phyloP scores from a whole-genome alignment of 2,329 filamentous ascomycete genomes.

The Botryotinia narcissicola region DNA sequence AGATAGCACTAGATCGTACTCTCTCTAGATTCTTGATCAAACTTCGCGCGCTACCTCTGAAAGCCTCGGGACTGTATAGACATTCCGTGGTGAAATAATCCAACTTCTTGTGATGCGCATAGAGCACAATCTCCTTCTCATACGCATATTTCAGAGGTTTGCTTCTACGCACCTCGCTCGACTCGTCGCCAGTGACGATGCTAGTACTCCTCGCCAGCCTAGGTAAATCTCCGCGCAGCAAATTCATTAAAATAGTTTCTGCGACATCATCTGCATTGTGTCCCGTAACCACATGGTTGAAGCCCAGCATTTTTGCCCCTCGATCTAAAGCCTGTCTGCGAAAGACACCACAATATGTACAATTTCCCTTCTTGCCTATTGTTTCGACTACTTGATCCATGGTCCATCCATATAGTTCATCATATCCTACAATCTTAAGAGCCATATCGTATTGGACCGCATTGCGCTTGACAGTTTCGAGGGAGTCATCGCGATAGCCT shows the following conservation, averaged over 20 bases:
- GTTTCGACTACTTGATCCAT: conserved; percentile 98
- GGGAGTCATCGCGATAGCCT: conserved; percentile 90
- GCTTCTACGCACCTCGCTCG: conserved; percentile 88
- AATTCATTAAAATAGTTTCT: conserved; percentile 96
- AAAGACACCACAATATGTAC: conserved; percentile 98
- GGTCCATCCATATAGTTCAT: conserved; percentile 94
- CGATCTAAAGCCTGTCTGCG: conserved; percentile 89
- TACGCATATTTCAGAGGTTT: conserved; percentile 98
- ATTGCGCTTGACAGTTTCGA: conserved; percentile 96
- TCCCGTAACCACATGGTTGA: conserved; percentile 92
- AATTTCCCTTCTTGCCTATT: conserved; percentile 97
- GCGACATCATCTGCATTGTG: conserved; percentile 98
- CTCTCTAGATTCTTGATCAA: conserved; percentile 95
- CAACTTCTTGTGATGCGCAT: conserved; percentile 93
- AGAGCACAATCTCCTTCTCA: conserved; percentile 97
- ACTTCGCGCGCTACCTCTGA: conserved; percentile 84
- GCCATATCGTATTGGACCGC: conserved; percentile 87
- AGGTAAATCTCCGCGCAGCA: conserved; percentile 85
- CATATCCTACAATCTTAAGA: conserved; percentile 88
- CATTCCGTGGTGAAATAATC: conserved; percentile 99
- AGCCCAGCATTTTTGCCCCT: conserved; percentile 81
- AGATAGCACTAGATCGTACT: conserved; percentile 86
- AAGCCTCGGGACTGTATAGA: conserved; percentile 96
- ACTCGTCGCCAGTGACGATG: conserved; percentile 75
- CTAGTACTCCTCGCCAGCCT: conserved; percentile 84